A percentile compares a stretch with the other conserved stretches of the same genome.
Evolutionary conservation across 192 early-diverging fungal species (phyloP).

Genomic region (Anaeromyces robustus): DNA sequence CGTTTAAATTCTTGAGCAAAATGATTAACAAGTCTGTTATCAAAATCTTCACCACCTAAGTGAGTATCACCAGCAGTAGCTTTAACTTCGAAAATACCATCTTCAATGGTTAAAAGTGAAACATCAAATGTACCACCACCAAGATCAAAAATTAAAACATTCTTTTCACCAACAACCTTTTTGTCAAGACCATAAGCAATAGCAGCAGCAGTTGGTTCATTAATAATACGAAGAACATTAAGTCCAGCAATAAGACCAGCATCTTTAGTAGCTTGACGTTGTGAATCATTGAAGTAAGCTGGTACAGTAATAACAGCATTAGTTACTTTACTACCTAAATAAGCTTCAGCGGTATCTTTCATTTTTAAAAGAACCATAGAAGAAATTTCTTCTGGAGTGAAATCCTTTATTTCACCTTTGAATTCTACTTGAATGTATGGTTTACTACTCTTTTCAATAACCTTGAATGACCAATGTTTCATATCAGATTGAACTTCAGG

Average conservation of each 20-base stretch:
- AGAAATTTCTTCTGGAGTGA: slow-evolving; percentile 93
- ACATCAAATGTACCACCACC: slow-evolving; percentile 98
- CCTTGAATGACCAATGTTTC: slow-evolving; percentile 98
- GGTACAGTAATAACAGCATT: slow-evolving; percentile 97
- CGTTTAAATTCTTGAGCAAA: slow-evolving; percentile 94
- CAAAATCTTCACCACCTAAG: slow-evolving; percentile 98
- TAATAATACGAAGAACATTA: slow-evolving; percentile 98
- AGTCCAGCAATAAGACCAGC: slow-evolving; percentile 90
- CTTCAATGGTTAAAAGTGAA: slow-evolving; percentile 90
- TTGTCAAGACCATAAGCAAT: slow-evolving; percentile 99
- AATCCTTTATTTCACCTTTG: slow-evolving; percentile 93
- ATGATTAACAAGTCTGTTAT: slow-evolving; percentile 95
- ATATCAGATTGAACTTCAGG: slow-evolving; percentile 94
- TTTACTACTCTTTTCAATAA: slow-evolving; percentile 74
- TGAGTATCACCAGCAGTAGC: slow-evolving; percentile 98
- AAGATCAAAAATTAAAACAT: slow-evolving; percentile 94
- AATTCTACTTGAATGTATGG: slow-evolving; percentile 81
- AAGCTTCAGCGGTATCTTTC: slow-evolving; percentile 91
- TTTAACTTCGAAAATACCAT: slow-evolving; percentile 97
- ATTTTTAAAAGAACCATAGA: slow-evolving; percentile 97
- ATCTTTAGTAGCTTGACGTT: slow-evolving; percentile 99
- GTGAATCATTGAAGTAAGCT: slow-evolving; percentile 97
- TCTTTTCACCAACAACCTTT: slow-evolving; percentile 74
- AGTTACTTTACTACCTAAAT: slow-evolving; percentile 62
- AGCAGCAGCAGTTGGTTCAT: slow-evolving; percentile 98